Conservation (phyloP, 805 yeast species). For the Yarrowia deformans region DNA sequence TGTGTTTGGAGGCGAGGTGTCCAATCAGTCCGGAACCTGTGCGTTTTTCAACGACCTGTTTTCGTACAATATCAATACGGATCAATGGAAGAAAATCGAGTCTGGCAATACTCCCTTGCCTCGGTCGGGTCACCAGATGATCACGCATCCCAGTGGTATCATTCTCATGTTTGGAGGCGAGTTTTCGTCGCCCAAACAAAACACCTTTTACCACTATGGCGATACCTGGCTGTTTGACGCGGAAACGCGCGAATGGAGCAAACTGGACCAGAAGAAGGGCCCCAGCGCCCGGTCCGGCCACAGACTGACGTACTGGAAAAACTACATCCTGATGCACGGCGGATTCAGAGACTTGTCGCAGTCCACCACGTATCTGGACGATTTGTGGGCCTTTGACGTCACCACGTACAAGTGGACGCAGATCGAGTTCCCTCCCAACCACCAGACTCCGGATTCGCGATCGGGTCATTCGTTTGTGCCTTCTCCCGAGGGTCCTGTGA, state of each 20-base stretch:
- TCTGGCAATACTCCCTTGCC: constrained; percentile 92
- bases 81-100: constrained; percentile 77
- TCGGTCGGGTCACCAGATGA: constrained; percentile 91
- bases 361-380: constrained; percentile 81
- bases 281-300: constrained; percentile 94
- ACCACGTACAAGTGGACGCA: constrained; percentile 90
- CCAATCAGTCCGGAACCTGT: constrained; percentile 51
- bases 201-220: constrained; percentile 93
- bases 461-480: constrained; percentile 92
- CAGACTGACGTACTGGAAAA: constrained; percentile 89
- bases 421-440: constrained; percentile 82
- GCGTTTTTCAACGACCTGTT: constrained; percentile 82
- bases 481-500: constrained; percentile 74
- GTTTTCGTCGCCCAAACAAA: constrained; percentile 94
- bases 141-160: constrained; percentile 89
- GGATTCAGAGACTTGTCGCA: constrained; percentile 92
- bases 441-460: constrained; percentile 85
- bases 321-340: constrained; percentile 82
- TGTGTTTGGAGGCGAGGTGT: constrained; percentile 89
- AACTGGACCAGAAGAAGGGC: constrained; percentile 70
- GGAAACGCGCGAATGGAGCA: constrained; percentile 85
- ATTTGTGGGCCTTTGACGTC: constrained; percentile 91
- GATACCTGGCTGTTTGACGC: constrained; percentile 95
- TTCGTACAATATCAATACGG: constrained; percentile 75
- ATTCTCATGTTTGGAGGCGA: constrained; percentile 94